These are phyloP conservation scores for Nakaseomyces uthaithaninus DNA, from an alignment of 1,139 yeast genomes.

Conservation along the genomic window DNA sequence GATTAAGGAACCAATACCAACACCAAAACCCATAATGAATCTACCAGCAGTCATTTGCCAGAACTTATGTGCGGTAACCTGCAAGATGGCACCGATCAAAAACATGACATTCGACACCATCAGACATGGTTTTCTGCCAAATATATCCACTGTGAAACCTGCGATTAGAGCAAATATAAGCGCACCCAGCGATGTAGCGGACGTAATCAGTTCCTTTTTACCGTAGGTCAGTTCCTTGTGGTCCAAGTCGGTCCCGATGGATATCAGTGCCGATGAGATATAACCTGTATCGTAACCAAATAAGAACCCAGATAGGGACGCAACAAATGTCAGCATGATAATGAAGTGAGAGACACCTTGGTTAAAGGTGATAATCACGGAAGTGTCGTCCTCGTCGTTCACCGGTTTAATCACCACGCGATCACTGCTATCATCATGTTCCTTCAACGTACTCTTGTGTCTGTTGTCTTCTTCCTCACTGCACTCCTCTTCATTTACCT, in stretches of 20 bases:
- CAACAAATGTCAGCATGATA: slow-evolving; percentile 60
- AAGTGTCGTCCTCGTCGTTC: slow-evolving; percentile 38
- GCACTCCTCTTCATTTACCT: neutral
- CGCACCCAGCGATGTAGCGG: slow-evolving; percentile 95
- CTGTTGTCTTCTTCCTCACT: neutral
- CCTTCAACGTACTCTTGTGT: neutral
- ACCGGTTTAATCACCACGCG: slow-evolving; percentile 31
- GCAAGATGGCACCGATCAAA: slow-evolving; percentile 74
- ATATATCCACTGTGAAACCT: slow-evolving; percentile 68
- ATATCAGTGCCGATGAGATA: slow-evolving; percentile 83
- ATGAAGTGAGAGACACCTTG: slow-evolving; percentile 56
- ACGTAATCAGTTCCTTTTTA: slow-evolving; percentile 79
- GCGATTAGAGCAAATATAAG: slow-evolving; percentile 67
- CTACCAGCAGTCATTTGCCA: slow-evolving; percentile 93
- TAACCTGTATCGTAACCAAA: slow-evolving; percentile 97
- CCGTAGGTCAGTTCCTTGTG: slow-evolving; percentile 52
- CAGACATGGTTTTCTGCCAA: slow-evolving; percentile 77
- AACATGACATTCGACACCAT: slow-evolving; percentile 74
- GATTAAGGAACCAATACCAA: slow-evolving; percentile 84
- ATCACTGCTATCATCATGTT: slow-evolving; percentile 15
- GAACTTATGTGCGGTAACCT: slow-evolving; percentile 66
- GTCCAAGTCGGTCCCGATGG: slow-evolving; percentile 68
- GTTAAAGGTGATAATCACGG: slow-evolving; percentile 36
- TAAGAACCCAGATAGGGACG: slow-evolving; percentile 91
- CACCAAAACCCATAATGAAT: slow-evolving; percentile 90